These are phyloP conservation scores for Beauveria medogensis DNA, from an alignment of 2,329 filamentous ascomycete species.

Conservation along the genomic window DNA sequence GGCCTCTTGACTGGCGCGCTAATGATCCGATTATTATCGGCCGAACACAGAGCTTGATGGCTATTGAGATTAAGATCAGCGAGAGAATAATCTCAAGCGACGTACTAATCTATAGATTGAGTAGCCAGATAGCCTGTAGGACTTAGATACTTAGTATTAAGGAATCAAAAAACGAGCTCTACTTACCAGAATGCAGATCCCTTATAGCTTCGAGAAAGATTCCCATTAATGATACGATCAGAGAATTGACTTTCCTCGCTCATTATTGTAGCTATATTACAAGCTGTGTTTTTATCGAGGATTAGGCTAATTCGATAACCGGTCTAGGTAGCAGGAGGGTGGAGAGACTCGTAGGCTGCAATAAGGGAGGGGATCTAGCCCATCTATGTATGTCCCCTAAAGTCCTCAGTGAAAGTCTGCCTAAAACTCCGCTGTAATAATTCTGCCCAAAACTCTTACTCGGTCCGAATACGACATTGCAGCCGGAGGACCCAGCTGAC, in stretches of 20 bases:
- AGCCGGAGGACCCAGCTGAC: no score
- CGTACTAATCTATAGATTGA: no score
- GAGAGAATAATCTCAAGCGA: not conserved
- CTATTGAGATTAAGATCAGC: not conserved
- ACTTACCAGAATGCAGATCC: not conserved
- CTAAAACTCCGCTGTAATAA: no score
- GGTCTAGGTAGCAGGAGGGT: not conserved
- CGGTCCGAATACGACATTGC: no score
- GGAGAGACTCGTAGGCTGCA: not conserved
- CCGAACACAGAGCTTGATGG: not conserved
- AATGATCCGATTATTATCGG: not conserved
- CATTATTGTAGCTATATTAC: not conserved
- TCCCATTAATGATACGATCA: no score
- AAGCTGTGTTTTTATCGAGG: not conserved
- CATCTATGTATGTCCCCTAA: not conserved
- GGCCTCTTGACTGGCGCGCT: not conserved
- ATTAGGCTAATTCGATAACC: no score
- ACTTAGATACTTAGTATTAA: not conserved
- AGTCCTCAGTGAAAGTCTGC: no score
- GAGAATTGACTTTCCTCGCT: not conserved
- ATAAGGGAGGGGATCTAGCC: not conserved
- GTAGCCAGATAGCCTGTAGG: not conserved
- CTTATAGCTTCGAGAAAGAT: not conserved
- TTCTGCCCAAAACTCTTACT: no score
- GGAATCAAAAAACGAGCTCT: not conserved